Conservation (phyloP, 805 yeast genomes). For the Candida pini region DNA sequence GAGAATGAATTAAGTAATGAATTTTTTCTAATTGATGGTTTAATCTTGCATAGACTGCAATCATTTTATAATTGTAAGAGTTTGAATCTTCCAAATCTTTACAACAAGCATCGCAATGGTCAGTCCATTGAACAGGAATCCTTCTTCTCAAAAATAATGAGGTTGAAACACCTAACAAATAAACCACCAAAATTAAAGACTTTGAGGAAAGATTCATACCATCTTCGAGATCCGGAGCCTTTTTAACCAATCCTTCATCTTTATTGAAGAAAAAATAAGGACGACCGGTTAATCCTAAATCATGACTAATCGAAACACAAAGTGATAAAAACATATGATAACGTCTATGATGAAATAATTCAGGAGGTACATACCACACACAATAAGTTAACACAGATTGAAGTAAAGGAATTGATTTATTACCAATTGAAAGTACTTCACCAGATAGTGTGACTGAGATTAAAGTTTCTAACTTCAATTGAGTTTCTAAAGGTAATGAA, state of each 20-base stretch:
- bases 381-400: constrained; percentile 56
- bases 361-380: constrained; percentile 82
- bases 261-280: constrained; percentile 37
- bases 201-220: constrained; percentile 41
- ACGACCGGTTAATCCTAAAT: constrained; percentile 64
- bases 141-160: constrained; percentile 62
- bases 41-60: constrained; percentile 56
- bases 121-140: constrained; percentile 57
- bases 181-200: constrained; percentile 51
- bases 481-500: constrained; percentile 32
- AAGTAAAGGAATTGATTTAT: constrained; percentile 62
- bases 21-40: constrained; percentile 58
- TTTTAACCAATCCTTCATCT: constrained; percentile 35
- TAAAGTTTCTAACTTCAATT: constrained; percentile 45
- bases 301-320: constrained; percentile 65
- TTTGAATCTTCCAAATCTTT: constrained; percentile 35
- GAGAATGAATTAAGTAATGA: constrained; percentile 43
- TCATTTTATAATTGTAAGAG: constrained; percentile 29
- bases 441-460: constrained; percentile 45
- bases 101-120: constrained; percentile 60
- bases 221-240: constrained; percentile 34
- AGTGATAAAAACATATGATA: constrained; percentile 64
- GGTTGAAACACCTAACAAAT: constrained; percentile 56
- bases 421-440: constrained; percentile 65
- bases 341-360: constrained; percentile 72